Conservation (phyloP, 139 green algal genomes). For the Zygnema cylindricum region DNA sequence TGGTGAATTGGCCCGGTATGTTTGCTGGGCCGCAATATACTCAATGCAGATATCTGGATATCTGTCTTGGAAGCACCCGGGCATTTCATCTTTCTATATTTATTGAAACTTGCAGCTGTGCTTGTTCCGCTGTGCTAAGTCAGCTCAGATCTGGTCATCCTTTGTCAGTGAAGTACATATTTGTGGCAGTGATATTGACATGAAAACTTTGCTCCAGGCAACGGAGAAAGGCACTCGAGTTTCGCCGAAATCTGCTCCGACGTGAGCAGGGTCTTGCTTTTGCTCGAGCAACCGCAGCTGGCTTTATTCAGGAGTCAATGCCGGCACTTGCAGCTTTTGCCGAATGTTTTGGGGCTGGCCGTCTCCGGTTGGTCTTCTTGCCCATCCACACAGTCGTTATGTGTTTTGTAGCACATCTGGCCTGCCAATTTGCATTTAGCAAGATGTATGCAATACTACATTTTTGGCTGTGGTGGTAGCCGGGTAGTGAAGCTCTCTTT, state of each 20-base stretch:
- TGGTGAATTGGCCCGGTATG: neutral
- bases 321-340: neutral
- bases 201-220: too few relatives aligned
- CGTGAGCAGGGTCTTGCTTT: constrained; percentile 16
- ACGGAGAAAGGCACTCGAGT: neutral
- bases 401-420: neutral
- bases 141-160: too few relatives aligned
- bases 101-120: too few relatives aligned
- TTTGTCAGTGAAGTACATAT: too few relatives aligned
- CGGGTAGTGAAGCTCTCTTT: neutral
- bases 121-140: too few relatives aligned
- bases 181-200: too few relatives aligned
- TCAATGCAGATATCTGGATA: too few relatives aligned
- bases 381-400: neutral
- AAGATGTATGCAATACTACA: neutral
- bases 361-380: neutral
- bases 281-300: constrained; percentile 12
- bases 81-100: too few relatives aligned
- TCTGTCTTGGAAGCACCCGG: too few relatives aligned
- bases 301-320: constrained; percentile 14
- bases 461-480: neutral
- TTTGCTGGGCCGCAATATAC: too few relatives aligned
- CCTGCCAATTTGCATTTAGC: constrained; percentile 1
- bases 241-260: neutral
- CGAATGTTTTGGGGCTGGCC: constrained; percentile 10